Base-by-base conservation (phyloP, 768 basidiomycete species). In the Mrakia gelida region DNA sequence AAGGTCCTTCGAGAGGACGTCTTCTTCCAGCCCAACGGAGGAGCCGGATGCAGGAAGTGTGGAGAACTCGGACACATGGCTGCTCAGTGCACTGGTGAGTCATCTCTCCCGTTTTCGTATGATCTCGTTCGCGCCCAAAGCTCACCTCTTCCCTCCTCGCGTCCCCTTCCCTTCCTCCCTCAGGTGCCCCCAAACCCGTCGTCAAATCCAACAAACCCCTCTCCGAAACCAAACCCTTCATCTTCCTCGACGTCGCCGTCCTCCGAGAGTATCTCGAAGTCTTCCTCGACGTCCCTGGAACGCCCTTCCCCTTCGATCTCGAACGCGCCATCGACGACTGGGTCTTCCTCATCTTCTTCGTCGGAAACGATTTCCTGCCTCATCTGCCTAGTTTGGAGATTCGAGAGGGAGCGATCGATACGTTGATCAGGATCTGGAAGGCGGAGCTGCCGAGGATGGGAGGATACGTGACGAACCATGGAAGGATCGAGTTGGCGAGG, bases 321-420 rank as follows among this genome's bases (percentile, higher is more conserved):
- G 97, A 99, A 85, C 91, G 92, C 85, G 95, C 97, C 54, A 92
- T 99, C 85, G 97, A 99, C 88, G 97, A 99, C 85, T 99, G 97
- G 97, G 94, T 99, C 81, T 90, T 99, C 83, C 89, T 99, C 82
- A 98, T 98, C 81, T 99, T 99, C 90, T 98, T 99, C 86, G 97
- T 99, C 84, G 97, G 97, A 81, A 99, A 99, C 87, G 94, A 98
- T 87, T 95, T 99, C 89, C 88, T 99, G 82, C 97, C 97, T 30
- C 97, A 99, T 86, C 88, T 99, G 77, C 97, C 97, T 34, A 94
- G 92, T 78, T 89, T 99, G 88, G 97, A 99, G 87, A 99, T 99
- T 84, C 90, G 97, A 82, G 96, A 99, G 87, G 97, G 97, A 80
- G 97, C 96, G 43, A 98, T 99, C 87, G 97, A 98, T 87, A 97